Evolutionary conservation across 1,284 basidiomycete genomes (phyloP).

Genomic region (Ganoderma lingzhi): DNA sequence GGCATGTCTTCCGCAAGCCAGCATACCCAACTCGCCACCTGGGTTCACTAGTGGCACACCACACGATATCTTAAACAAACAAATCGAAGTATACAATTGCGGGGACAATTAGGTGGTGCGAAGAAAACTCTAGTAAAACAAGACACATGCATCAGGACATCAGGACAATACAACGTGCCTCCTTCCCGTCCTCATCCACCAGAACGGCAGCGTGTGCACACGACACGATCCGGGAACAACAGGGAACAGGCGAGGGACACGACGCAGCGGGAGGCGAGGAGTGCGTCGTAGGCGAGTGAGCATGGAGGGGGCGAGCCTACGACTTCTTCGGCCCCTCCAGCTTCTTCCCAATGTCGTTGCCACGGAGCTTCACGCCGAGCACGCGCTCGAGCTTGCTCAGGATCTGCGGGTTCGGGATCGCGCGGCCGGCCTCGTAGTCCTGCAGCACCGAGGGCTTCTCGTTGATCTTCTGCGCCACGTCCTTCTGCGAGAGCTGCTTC

Average conservation of each 20-base stretch:
- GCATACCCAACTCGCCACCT: background rate
- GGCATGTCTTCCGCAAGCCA: background rate
- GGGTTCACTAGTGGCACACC: background rate
- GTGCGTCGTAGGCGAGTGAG: conserved; percentile 25
- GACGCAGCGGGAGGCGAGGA: background rate
- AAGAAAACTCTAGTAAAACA: conserved; percentile 34
- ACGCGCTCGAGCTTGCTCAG: conserved; percentile 92
- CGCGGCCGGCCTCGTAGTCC: conserved; percentile 92
- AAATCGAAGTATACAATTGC: conserved; percentile 23
- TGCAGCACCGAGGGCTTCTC: conserved; percentile 89
- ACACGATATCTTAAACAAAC: background rate
- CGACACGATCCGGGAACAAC: background rate
- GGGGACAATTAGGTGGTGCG: conserved; percentile 30
- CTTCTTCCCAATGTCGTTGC: conserved; percentile 84
- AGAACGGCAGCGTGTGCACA: conserved; percentile 1
- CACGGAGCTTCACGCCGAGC: conserved; percentile 93
- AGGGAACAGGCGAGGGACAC: conserved; percentile 3
- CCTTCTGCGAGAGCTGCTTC: conserved; percentile 88
- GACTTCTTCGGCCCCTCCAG: conserved; percentile 79
- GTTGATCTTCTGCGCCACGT: conserved; percentile 92
- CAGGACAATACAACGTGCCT: conserved; percentile 16
- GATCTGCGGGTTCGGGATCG: conserved; percentile 91
- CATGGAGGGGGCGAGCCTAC: conserved; percentile 49
- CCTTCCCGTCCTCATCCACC: background rate
- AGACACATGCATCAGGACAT: conserved; percentile 19